phyloP scores from a whole-genome alignment of 441 rosid genomes.

The Eugenia klotzschiana region DNA sequence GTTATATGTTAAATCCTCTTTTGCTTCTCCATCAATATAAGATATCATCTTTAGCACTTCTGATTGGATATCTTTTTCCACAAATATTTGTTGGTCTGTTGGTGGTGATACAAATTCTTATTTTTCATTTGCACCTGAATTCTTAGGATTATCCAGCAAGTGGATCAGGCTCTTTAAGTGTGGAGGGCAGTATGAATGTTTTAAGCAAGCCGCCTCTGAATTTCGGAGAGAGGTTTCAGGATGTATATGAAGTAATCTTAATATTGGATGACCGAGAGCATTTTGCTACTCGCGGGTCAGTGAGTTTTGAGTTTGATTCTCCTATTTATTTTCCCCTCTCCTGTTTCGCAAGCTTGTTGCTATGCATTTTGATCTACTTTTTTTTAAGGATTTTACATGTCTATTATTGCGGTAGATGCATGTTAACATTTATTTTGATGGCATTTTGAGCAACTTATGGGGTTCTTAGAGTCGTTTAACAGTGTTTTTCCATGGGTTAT shows the following conservation, averaged over 20 bases:
- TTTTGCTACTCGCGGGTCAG: constrained; percentile 65
- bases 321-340: not conserved
- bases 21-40: not conserved
- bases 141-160: constrained; percentile 12
- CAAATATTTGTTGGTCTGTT: not conserved
- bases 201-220: constrained; percentile 55
- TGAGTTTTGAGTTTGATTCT: constrained; percentile 1
- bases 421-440: not conserved
- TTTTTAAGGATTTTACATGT: not conserved
- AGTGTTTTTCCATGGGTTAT: not conserved
- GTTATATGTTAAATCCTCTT: not conserved
- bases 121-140: not conserved
- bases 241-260: constrained; percentile 56
- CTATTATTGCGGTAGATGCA: not conserved
- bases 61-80: not conserved
- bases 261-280: constrained; percentile 87
- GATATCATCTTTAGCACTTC: not conserved
- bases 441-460: not conserved
- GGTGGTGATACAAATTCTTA: not conserved
- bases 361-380: not conserved
- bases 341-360: not conserved
- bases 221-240: constrained; percentile 66
- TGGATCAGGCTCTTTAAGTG: constrained; percentile 20
- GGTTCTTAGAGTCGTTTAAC: not conserved
- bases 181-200: constrained; percentile 16